Evolutionary conservation across 148 eudicot genomes (phyloP).

Genomic region (Mesembryanthemum crystallinum): DNA sequence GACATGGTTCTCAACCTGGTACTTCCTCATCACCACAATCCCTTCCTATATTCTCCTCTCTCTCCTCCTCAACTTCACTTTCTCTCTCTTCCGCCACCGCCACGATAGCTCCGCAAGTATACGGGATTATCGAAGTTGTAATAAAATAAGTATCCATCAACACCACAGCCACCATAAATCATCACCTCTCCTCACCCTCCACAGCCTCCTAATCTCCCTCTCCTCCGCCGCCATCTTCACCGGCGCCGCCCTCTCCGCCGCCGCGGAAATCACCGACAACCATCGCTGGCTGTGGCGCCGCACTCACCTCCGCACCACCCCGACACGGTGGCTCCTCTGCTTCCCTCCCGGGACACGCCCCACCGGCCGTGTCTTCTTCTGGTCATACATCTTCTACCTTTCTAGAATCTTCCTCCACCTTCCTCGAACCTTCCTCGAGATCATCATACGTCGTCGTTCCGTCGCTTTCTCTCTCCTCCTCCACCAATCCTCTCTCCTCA

Average conservation of each 20-base stretch:
- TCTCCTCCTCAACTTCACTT: slow-evolving; percentile 27
- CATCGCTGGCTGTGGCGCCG: slow-evolving; percentile 50
- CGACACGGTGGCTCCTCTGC: slow-evolving; percentile 51
- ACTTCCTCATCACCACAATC: slow-evolving; percentile 30
- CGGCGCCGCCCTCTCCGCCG: slow-evolving; percentile 43
- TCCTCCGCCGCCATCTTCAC: slow-evolving; percentile 34
- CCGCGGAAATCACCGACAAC: slow-evolving; percentile 40
- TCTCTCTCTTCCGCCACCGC: slow-evolving; percentile 22
- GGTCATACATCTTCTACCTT: slow-evolving; percentile 52
- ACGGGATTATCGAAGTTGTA: no score
- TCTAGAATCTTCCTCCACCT: slow-evolving; percentile 42
- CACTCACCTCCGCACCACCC: slow-evolving; percentile 35
- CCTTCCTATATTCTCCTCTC: slow-evolving; percentile 27
- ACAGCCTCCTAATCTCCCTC: slow-evolving; percentile 43
- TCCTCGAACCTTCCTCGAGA: slow-evolving; percentile 32
- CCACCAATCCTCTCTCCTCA: slow-evolving; percentile 33
- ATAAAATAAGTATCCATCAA: no score
- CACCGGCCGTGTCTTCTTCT: slow-evolving; percentile 55
- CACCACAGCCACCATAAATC: slow-evolving; percentile 23
- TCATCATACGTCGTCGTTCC: slow-evolving; percentile 31
- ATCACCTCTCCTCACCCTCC: slow-evolving; percentile 40
- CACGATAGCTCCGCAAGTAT: no score
- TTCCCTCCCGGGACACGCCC: slow-evolving; percentile 59
- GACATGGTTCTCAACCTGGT: slow-evolving; percentile 54
- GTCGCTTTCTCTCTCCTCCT: slow-evolving; percentile 34